Evolutionary conservation across 371 early-diverging fungal species (phyloP).

Genomic region (Rhizomucor pusillus): DNA sequence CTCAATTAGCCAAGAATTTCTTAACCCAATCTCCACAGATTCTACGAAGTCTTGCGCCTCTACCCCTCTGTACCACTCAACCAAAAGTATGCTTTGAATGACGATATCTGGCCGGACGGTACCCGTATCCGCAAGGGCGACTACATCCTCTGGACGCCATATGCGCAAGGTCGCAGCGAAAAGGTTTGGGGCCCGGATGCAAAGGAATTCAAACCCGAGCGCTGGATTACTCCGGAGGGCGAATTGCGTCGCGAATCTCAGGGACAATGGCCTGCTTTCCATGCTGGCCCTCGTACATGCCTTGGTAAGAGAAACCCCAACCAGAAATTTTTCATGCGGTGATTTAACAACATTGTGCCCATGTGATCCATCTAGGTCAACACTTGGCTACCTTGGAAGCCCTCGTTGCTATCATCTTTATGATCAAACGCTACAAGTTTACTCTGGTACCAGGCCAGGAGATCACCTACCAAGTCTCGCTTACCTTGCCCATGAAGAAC

Average conservation of each 20-base stretch:
- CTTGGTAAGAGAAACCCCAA: constrained; percentile 12
- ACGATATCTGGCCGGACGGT: constrained; percentile 70
- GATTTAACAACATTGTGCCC: no score
- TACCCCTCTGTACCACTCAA: constrained; percentile 73
- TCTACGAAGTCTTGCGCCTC: constrained; percentile 64
- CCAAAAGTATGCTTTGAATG: constrained; percentile 61
- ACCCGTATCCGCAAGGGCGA: constrained; percentile 55
- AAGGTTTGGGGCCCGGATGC: constrained; percentile 64
- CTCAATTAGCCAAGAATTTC: constrained; percentile 55
- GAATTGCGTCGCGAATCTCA: constrained; percentile 25
- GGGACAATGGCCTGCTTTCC: constrained; percentile 45
- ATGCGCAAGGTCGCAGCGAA: constrained; percentile 48
- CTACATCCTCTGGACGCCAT: constrained; percentile 45
- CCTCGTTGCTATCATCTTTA: constrained; percentile 40
- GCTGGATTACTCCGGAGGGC: constrained; percentile 44
- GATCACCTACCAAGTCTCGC: constrained; percentile 32
- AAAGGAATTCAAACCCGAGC: constrained; percentile 53
- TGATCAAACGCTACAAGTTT: constrained; percentile 47
- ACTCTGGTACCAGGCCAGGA: constrained; percentile 39
- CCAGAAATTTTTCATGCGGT: no score
- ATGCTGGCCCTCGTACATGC: constrained; percentile 44
- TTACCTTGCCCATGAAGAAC: constrained; percentile 52
- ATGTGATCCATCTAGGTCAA: constrained; percentile 20
- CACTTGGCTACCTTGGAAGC: constrained; percentile 55
- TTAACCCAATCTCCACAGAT: constrained; percentile 10